These are phyloP conservation scores for Erythrophleum ivorense DNA, from an alignment of 331 rosid genomes.

Conservation along the genomic window DNA sequence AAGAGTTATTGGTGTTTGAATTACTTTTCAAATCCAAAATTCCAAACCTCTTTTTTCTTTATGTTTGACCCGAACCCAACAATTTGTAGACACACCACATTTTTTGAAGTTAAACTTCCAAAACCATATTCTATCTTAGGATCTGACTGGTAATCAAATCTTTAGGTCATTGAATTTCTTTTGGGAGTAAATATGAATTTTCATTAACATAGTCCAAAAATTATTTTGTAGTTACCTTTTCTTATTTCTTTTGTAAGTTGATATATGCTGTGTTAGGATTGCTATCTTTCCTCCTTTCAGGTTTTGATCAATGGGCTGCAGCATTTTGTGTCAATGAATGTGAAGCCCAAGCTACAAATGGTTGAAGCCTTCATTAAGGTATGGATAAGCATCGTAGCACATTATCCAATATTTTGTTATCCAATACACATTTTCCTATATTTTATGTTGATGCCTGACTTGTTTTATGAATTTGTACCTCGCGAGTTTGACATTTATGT, in stretches of 20 bases:
- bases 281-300: constrained; percentile 52
- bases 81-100: background rate
- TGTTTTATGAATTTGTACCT: constrained; percentile 26
- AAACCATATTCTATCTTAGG: constrained; percentile 23
- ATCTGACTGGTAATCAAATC: constrained; percentile 23
- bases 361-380: constrained; percentile 97
- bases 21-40: background rate
- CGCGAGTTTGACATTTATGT: constrained; percentile 23
- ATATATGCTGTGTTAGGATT: constrained; percentile 20
- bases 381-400: constrained; percentile 27
- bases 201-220: constrained; percentile 5
- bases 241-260: constrained; percentile 33
- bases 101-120: constrained; percentile 1
- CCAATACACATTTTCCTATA: background rate
- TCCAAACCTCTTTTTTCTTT: background rate
- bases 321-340: constrained; percentile 78
- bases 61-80: background rate
- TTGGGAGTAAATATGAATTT: constrained; percentile 20
- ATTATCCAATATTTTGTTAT: constrained; percentile 19
- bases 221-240: constrained; percentile 6
- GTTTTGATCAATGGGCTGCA: constrained; percentile 96
- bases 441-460: constrained; percentile 19
- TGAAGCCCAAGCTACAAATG: constrained; percentile 83
- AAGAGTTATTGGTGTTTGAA: constrained; percentile 17
- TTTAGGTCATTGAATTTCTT: background rate